These are phyloP conservation scores for Paspalum vaginatum DNA, from an alignment of 176 grass and related monocot genomes.

Conservation along the genomic window DNA sequence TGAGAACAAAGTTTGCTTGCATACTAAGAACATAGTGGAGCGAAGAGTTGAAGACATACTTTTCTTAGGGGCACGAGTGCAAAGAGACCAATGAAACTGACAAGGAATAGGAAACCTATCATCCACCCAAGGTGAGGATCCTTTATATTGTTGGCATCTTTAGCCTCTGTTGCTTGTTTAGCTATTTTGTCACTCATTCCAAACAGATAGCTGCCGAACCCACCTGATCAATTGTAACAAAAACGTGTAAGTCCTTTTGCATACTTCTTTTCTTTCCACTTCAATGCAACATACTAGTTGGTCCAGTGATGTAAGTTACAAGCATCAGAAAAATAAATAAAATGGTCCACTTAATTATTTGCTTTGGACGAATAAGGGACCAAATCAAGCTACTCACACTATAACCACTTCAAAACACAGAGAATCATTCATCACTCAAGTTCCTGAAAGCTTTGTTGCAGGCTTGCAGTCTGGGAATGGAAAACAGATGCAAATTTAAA, in stretches of 20 bases:
- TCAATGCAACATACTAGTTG: slow-evolving; percentile 12
- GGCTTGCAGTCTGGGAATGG: background rate
- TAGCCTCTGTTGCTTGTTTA: slow-evolving; percentile 60
- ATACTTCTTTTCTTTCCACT: background rate
- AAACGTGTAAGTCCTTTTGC: background rate
- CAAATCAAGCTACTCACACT: slow-evolving; percentile 13
- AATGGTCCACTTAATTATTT: background rate
- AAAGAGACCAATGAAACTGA: slow-evolving; percentile 86
- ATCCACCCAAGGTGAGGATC: slow-evolving; percentile 84
- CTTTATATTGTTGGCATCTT: slow-evolving; percentile 72
- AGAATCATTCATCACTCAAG: slow-evolving; percentile 14
- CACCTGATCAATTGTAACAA: slow-evolving; percentile 63
- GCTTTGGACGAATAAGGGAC: slow-evolving; percentile 10
- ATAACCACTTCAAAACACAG: slow-evolving; percentile 23
- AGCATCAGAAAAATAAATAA: background rate
- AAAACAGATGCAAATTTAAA: background rate
- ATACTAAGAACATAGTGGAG: slow-evolving; percentile 27
- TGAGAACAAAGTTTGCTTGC: slow-evolving; percentile 36
- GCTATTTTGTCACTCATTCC: slow-evolving; percentile 83
- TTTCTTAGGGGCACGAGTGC: slow-evolving; percentile 92
- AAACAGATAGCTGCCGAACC: slow-evolving; percentile 89
- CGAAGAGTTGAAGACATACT: slow-evolving; percentile 47
- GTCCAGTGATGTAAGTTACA: slow-evolving; percentile 3
- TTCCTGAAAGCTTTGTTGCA: slow-evolving; percentile 4
- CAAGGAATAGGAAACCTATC: slow-evolving; percentile 88